Conservation (phyloP, 768 basidiomycete species). For the Symmetrospora coprosmae region DNA sequence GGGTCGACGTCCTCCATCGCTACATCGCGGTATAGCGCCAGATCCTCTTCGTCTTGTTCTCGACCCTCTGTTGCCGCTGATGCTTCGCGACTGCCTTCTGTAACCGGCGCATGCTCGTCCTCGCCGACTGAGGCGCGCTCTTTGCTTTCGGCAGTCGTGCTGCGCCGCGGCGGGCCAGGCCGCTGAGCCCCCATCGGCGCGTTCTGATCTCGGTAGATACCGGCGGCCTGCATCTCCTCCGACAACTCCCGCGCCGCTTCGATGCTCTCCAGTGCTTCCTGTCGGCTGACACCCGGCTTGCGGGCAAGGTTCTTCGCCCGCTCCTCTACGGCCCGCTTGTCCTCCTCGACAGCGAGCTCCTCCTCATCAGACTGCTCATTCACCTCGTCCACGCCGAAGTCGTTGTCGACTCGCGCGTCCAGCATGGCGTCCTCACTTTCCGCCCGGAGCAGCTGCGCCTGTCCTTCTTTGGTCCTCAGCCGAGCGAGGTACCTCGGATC, state of each 20-base stretch:
- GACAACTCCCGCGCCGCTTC: neutral
- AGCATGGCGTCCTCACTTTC: constrained; percentile 13
- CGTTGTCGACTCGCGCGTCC: constrained; percentile 35
- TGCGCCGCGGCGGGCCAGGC: neutral
- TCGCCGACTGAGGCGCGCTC: too few species aligned
- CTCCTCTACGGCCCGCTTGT: neutral
- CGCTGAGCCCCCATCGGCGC: neutral
- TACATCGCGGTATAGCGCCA: neutral
- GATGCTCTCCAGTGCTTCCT: neutral
- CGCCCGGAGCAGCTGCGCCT: neutral
- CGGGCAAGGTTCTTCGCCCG: neutral
- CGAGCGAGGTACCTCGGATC: constrained; percentile 16
- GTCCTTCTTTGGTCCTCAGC: neutral
- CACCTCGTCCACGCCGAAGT: constrained; percentile 28
- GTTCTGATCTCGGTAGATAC: neutral
- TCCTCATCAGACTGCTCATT: neutral
- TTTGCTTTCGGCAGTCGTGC: neutral
- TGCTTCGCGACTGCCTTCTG: too few species aligned
- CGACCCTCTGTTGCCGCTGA: too few species aligned
- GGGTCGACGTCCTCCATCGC: constrained; percentile 1
- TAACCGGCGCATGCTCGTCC: too few species aligned
- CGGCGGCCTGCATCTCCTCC: neutral
- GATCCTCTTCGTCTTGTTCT: too few species aligned
- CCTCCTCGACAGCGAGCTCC: constrained; percentile 8
- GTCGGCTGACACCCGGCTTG: neutral